These are phyloP conservation scores for Eimeria sp. DNA, from an alignment of 169 alveolate genomes.

Conservation along the genomic window DNA sequence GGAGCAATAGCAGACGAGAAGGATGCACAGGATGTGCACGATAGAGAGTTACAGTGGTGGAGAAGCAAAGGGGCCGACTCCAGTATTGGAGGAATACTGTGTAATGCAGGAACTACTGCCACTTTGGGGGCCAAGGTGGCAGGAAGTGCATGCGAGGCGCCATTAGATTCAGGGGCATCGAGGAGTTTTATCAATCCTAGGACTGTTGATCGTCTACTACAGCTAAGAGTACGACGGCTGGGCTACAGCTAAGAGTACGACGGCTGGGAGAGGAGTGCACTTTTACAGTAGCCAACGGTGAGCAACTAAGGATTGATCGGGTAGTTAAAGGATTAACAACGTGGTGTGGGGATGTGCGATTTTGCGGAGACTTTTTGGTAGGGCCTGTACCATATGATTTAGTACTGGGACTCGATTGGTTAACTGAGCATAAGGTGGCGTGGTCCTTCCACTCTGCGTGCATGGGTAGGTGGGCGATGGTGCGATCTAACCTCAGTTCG, in stretches of 20 bases:
- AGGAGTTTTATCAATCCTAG: conserved; percentile 3
- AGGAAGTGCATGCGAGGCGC: conserved; percentile 1
- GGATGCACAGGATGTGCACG: neutral
- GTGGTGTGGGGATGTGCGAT: neutral
- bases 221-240: neutral
- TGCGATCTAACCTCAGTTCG: neutral
- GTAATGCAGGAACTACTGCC: neutral
- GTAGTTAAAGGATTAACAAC: neutral
- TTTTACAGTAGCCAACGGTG: conserved; percentile 4
- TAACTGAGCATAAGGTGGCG: neutral
- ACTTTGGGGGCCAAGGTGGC: neutral
- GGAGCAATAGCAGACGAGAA: too few relatives aligned
- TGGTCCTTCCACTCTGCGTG: conserved; percentile 20
- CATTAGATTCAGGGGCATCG: neutral
- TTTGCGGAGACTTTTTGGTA: neutral
- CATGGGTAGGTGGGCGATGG: neutral
- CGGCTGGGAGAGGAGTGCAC: neutral
- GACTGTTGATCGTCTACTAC: neutral
- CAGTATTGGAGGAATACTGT: neutral
- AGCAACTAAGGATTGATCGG: neutral
- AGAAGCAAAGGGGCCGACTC: neutral
- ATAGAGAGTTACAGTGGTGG: neutral
- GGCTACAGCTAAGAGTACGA: too few relatives aligned
- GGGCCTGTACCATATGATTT: neutral
- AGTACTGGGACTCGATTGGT: neutral